A percentile compares a stretch with the other conserved stretches of the same genome.
Conservation (phyloP, 257 asterid genomes). For the Schizonepeta tenuifolia region DNA sequence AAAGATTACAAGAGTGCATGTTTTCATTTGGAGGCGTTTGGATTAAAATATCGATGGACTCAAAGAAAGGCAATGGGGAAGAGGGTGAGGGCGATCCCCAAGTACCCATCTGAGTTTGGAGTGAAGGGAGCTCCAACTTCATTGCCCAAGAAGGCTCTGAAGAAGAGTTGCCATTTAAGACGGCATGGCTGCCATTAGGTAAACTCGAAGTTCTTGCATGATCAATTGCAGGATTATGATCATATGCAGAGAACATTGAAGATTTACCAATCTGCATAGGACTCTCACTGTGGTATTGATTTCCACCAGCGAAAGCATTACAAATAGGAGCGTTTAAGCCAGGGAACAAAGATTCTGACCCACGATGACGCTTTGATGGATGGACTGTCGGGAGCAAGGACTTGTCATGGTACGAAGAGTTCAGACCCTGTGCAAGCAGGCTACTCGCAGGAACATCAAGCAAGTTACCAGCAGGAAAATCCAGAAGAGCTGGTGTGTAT, state of each 20-base stretch:
- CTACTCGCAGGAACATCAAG: conserved; percentile 57
- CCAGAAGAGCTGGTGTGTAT: conserved; percentile 30
- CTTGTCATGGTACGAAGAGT: conserved; percentile 44
- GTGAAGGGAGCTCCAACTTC: conserved; percentile 80
- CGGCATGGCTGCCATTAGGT: conserved; percentile 50
- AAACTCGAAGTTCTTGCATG: conserved; percentile 33
- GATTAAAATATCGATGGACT: conserved; percentile 48
- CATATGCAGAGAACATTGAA: conserved; percentile 37
- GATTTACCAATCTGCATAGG: conserved; percentile 41
- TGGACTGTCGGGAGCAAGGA: conserved; percentile 40
- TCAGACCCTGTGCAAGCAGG: conserved; percentile 39
- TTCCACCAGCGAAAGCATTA: conserved; percentile 34
- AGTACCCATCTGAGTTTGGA: conserved; percentile 56
- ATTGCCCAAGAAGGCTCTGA: conserved; percentile 50
- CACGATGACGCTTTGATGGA: conserved; percentile 54
- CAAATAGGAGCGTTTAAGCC: conserved; percentile 26
- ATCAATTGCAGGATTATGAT: conserved; percentile 34
- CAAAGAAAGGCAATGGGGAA: conserved; percentile 51
- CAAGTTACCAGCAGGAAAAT: conserved; percentile 44
- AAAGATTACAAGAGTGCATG: conserved; percentile 41
- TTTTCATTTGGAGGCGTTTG: conserved; percentile 48
- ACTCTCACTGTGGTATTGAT: conserved; percentile 40
- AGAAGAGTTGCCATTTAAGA: conserved; percentile 48
- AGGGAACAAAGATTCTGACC: conserved; percentile 37
- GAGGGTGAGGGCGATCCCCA: conserved; percentile 60